A percentile compares a stretch with the other conserved stretches of the same genome.
Conservation (phyloP, 352 stramenopile genomes). For the Pythium utonaiense region DNA sequence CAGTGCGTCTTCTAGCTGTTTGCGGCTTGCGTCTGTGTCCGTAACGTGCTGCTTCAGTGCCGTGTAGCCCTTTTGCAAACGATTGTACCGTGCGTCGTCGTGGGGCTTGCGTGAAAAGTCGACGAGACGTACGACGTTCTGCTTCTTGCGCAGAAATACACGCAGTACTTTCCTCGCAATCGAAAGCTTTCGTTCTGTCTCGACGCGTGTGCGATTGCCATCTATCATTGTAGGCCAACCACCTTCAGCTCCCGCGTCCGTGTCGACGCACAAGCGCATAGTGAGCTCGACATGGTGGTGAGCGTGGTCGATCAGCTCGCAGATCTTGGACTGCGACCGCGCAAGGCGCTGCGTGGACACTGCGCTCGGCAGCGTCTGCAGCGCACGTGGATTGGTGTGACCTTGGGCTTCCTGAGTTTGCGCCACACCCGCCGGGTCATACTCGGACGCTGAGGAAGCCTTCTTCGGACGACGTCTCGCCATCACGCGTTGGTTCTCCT, state of each 20-base stretch:
- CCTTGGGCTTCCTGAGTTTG: background rate
- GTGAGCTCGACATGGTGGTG: slow-evolving; percentile 29
- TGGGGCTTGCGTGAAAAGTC: background rate
- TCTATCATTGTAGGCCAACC: slow-evolving; percentile 10
- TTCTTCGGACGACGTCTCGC: slow-evolving; percentile 17
- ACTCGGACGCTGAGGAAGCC: background rate
- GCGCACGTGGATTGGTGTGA: background rate
- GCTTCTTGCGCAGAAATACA: slow-evolving; percentile 24
- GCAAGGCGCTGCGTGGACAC: slow-evolving; percentile 13
- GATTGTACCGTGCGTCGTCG: slow-evolving; percentile 32
- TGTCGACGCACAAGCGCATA: slow-evolving; percentile 6
- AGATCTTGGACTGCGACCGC: slow-evolving; percentile 21
- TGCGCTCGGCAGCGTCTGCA: slow-evolving; percentile 17
- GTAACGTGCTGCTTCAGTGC: slow-evolving; percentile 31
- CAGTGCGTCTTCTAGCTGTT: slow-evolving; percentile 25
- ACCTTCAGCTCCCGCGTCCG: background rate
- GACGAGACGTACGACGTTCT: slow-evolving; percentile 9
- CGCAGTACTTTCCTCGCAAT: slow-evolving; percentile 6
- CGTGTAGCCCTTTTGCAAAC: slow-evolving; percentile 28
- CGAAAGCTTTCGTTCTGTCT: background rate
- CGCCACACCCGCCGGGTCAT: background rate
- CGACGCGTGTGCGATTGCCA: background rate
- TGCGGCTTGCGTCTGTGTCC: slow-evolving; percentile 23
- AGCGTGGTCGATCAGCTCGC: slow-evolving; percentile 29
- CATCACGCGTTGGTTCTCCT: background rate